Evolutionary conservation across 371 early-diverging fungal genomes (phyloP).

Genomic region (Neoconidiobolus thromboides): DNA sequence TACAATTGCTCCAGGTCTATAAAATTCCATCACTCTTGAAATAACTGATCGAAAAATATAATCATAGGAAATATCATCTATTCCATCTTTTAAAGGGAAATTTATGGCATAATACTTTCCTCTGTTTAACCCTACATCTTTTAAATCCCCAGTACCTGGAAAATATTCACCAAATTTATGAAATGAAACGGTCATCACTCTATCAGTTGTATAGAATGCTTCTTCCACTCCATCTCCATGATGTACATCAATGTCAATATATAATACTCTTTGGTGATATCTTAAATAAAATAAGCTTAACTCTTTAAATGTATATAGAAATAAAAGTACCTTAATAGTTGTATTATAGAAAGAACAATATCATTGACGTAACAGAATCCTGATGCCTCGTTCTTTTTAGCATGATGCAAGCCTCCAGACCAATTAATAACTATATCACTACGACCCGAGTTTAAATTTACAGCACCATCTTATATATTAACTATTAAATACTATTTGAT

Average conservation of each 20-base stretch:
- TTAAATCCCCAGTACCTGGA: conserved; percentile 90
- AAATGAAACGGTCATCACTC: conserved; percentile 97
- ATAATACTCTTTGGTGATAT: conserved; percentile 88
- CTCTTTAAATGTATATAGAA: too few relatives aligned
- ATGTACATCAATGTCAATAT: conserved; percentile 99
- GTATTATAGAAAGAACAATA: conserved; percentile 91
- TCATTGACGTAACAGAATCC: conserved; percentile 99
- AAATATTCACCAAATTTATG: conserved; percentile 99
- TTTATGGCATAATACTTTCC: conserved; percentile 93
- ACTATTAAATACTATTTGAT: background rate
- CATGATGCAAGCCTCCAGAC: conserved; percentile 99
- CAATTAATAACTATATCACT: conserved; percentile 96
- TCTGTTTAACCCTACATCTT: conserved; percentile 67
- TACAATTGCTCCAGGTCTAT: conserved; percentile 91
- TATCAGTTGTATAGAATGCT: conserved; percentile 97
- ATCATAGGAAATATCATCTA: conserved; percentile 87
- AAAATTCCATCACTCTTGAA: conserved; percentile 74
- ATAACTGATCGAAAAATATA: conserved; percentile 67
- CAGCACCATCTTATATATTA: conserved; percentile 54
- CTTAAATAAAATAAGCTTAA: conserved; percentile 11
- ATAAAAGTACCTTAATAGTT: conserved; percentile 48
- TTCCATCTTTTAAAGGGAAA: conserved; percentile 93
- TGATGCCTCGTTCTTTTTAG: conserved; percentile 87
- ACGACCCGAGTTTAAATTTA: conserved; percentile 71
- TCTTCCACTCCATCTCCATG: conserved; percentile 99